Base-by-base conservation (phyloP, 192 early-diverging fungal genomes). In the Linderina pennispora region DNA sequence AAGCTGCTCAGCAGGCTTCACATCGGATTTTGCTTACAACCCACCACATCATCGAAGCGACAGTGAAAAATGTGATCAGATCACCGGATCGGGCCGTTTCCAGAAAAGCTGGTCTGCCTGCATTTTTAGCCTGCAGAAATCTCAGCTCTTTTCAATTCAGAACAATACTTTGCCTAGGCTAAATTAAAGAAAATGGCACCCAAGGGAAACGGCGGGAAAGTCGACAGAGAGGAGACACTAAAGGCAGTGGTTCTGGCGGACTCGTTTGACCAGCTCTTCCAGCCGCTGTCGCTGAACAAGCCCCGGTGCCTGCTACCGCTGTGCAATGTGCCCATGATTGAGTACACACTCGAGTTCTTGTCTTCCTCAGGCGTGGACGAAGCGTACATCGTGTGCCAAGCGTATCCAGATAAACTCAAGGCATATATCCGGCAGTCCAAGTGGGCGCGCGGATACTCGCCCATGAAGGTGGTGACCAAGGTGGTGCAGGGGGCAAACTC, bases 181-280 rank as follows among this genome's bases (percentile, higher is more conserved):
- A n/a, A n/a, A n/a, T n/a, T n/a, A n/a, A n/a, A 9, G 15, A 16
- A 52, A 42, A 65, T 65, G 62, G 49, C 56, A 14, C 56, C 49
- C 32, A 53, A 50, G 23, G 31, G 40, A n/a, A 53, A 37, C 18
- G 39, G 39, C 16, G 59, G 45, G 23, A 65, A 67, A 23, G 50
- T 76, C 17, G 77, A 78, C 10, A 36, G 36, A 26, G 74, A 76
- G 28, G 85, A 86, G 41, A 76, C 83, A 48, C 74, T 84, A 33
- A 85, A 87, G 64, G 97, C 94, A 4, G 85, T 99, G 43, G 77
- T 99, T 44, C 78, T 99, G 43, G 89, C 92, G 1, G 97, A 99
- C 61, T 83, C 80, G 15, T 90, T 86, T 56, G 79, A 97, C 57
- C 78, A 86, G 48, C 81, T 84, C 11, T 96, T 96, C 58, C 76